A percentile compares a stretch with the other conserved stretches of the same genome.
phyloP scores from a whole-genome alignment of 2,329 filamentous ascomycete genomes.

The Penicillium sp. region DNA sequence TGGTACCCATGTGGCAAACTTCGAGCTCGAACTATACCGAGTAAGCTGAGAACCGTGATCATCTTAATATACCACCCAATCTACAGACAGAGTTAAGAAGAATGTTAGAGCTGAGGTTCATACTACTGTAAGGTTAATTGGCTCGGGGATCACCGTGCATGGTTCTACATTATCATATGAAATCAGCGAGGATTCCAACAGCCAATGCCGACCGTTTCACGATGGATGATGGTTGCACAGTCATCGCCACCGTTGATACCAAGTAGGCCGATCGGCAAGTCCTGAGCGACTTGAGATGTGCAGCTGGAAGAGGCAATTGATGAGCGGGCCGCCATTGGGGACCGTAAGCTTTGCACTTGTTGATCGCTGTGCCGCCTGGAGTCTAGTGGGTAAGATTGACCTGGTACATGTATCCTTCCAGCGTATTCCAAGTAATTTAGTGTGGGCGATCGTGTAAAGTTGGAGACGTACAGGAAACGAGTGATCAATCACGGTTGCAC shows the following conservation, averaged over 20 bases:
- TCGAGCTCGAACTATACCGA: background rate
- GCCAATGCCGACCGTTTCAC: conserved; percentile 28
- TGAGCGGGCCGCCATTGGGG: conserved; percentile 4
- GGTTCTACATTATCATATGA: conserved; percentile 19
- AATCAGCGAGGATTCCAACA: conserved; percentile 11
- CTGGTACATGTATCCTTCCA: background rate
- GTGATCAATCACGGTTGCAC: background rate
- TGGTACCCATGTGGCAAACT: conserved; percentile 10
- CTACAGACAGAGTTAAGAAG: too few relatives aligned
- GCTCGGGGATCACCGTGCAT: background rate
- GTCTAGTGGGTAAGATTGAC: background rate
- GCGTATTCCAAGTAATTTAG: background rate
- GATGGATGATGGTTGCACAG: conserved; percentile 21
- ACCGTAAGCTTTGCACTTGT: conserved; percentile 17
- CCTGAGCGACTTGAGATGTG: conserved; percentile 16
- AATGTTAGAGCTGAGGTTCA: background rate
- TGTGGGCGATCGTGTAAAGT: background rate
- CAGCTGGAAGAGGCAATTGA: conserved; percentile 16
- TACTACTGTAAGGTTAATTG: background rate
- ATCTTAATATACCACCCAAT: background rate
- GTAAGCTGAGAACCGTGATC: background rate
- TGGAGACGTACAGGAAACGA: background rate
- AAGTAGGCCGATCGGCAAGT: conserved; percentile 20
- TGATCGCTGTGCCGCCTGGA: conserved; percentile 13
- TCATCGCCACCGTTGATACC: conserved; percentile 24